phyloP scores from a whole-genome alignment of 2,329 filamentous ascomycete species.

The Neocatenulostroma microsporum region DNA sequence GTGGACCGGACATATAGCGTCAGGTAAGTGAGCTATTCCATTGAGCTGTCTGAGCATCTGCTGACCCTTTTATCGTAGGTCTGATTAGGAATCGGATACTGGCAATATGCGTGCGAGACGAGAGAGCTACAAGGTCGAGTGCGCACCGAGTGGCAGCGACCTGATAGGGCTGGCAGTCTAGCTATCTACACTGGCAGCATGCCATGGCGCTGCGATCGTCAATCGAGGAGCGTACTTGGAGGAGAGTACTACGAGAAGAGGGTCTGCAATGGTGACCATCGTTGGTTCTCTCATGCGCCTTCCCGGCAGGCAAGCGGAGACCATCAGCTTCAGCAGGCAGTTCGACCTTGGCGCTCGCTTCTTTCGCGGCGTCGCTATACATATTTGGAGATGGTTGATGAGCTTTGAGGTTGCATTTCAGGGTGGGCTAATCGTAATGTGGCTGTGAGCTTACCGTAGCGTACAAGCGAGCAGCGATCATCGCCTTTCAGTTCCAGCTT shows the following conservation, averaged over 20 bases:
- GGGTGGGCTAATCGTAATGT: too few relatives aligned
- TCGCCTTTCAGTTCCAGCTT: too few relatives aligned
- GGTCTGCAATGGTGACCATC: background rate
- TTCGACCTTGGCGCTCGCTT: background rate
- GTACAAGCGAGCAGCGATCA: too few relatives aligned
- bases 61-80: too few relatives aligned
- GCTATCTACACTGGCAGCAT: background rate
- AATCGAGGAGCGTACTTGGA: too few relatives aligned
- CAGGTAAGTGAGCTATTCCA: too few relatives aligned
- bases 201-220: slow-evolving; percentile 3
- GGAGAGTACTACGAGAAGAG: too few relatives aligned
- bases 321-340: background rate
- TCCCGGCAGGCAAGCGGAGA: background rate
- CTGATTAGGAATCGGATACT: slow-evolving; percentile 11
- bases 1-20: slow-evolving; percentile 14
- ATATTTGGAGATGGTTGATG: background rate
- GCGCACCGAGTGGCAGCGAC: background rate
- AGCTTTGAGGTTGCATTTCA: background rate
- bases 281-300: background rate
- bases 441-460: too few relatives aligned
- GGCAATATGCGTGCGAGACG: slow-evolving; percentile 1
- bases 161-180: background rate
- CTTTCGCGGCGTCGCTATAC: background rate
- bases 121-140: slow-evolving; percentile 13
- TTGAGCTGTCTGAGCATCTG: too few relatives aligned